Percentiles rank a stretch among this genome's conserved stretches.
Conservation (phyloP, 2,329 filamentous ascomycete genomes). For the Pseudogymnoascus sp. region DNA sequence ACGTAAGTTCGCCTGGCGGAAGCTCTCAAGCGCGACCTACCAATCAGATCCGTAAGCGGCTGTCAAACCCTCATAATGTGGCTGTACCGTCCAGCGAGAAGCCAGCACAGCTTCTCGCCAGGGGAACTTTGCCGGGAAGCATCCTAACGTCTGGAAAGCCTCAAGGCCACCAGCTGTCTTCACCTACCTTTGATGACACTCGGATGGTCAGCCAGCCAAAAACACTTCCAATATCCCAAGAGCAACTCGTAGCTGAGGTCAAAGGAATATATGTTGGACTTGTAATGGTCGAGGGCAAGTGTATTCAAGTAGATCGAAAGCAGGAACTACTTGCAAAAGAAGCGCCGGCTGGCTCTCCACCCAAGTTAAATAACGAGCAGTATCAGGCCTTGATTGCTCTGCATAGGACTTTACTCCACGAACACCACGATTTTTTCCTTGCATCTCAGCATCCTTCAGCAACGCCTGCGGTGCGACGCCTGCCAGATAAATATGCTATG, state of each 20-base stretch:
- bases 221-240: conserved; percentile 62
- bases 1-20: background rate
- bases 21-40: background rate
- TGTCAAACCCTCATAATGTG: background rate
- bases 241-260: conserved; percentile 73
- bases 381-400: conserved; percentile 79
- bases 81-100: background rate
- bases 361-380: conserved; percentile 54
- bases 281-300: conserved; percentile 79
- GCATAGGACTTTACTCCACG: conserved; percentile 71
- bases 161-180: background rate
- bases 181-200: background rate
- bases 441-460: conserved; percentile 81
- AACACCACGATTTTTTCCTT: conserved; percentile 80
- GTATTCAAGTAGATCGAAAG: conserved; percentile 70
- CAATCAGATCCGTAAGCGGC: background rate
- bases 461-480: conserved; percentile 52
- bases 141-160: background rate
- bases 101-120: background rate
- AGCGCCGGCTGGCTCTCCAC: conserved; percentile 35
- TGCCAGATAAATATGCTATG: conserved; percentile 82
- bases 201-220: conserved; percentile 42
- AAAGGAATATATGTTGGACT: conserved; percentile 77
- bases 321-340: conserved; percentile 47
- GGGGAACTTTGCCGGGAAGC: background rate